phyloP scores from a whole-genome alignment of 257 asterid species.

The Paraleonurus japonicus region DNA sequence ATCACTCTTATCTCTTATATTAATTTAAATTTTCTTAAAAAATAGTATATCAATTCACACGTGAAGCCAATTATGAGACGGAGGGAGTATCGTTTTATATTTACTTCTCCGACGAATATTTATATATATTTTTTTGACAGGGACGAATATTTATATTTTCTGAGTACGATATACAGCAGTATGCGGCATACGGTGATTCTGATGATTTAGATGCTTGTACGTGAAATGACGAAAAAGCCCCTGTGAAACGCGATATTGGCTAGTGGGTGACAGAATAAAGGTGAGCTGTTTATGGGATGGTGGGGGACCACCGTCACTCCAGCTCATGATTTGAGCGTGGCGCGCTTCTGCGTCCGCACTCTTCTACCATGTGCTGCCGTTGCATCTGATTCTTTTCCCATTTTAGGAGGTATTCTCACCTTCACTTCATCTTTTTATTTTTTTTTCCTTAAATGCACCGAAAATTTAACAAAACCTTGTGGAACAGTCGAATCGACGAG shows the following conservation, averaged over 20 bases:
- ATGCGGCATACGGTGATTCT: slow-evolving; percentile 1
- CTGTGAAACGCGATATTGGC: slow-evolving; percentile 25
- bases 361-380: slow-evolving; percentile 31
- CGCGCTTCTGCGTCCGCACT: slow-evolving; percentile 39
- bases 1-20: no score
- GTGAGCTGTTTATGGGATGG: slow-evolving; percentile 37
- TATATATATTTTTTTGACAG: no score
- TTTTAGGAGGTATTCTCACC: background rate
- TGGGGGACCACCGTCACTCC: slow-evolving; percentile 55
- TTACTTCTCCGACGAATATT: no score
- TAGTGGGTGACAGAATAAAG: slow-evolving; percentile 40
- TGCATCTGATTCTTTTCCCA: slow-evolving; percentile 30
- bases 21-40: no score
- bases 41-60: no score
- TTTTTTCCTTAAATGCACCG: background rate
- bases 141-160: slow-evolving; percentile 12
- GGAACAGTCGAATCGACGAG: background rate
- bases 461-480: background rate
- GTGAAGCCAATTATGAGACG: no score
- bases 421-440: background rate
- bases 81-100: no score
- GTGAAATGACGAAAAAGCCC: slow-evolving; percentile 30
- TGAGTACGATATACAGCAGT: background rate
- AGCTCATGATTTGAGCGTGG: slow-evolving; percentile 51
- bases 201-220: background rate